Evolutionary conservation across 441 rosid genomes (phyloP).

Genomic region (Breynia disticha): DNA sequence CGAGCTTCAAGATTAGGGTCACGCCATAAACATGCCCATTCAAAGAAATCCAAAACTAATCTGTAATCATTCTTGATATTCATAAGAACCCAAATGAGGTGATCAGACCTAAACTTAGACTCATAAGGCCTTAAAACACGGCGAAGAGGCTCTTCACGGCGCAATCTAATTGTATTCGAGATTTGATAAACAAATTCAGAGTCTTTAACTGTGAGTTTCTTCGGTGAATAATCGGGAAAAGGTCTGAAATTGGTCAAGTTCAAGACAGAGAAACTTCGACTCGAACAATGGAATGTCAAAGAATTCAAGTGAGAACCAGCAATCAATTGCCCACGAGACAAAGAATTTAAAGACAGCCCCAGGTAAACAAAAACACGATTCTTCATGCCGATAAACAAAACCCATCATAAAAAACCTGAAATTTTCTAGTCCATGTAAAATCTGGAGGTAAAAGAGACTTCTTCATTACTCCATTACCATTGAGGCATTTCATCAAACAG

Average conservation of each 20-base stretch:
- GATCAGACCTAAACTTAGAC: slow-evolving; percentile 59
- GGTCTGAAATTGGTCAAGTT: slow-evolving; percentile 39
- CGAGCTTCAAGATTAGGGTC: slow-evolving; percentile 63
- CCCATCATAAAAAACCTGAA: slow-evolving; percentile 31
- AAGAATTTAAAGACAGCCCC: slow-evolving; percentile 21
- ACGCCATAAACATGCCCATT: slow-evolving; percentile 63
- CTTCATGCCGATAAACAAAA: slow-evolving; percentile 37
- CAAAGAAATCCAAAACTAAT: slow-evolving; percentile 65
- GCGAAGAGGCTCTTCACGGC: slow-evolving; percentile 47
- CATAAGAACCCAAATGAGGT: slow-evolving; percentile 83
- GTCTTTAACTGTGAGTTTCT: slow-evolving; percentile 57
- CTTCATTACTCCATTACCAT: slow-evolving; percentile 33
- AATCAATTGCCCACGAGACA: slow-evolving; percentile 12
- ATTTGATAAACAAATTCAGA: slow-evolving; percentile 63
- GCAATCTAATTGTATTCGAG: slow-evolving; percentile 52
- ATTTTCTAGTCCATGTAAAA: slow-evolving; percentile 22
- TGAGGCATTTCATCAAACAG: slow-evolving; percentile 2
- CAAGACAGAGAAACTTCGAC: slow-evolving; percentile 22
- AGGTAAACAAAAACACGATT: slow-evolving; percentile 25
- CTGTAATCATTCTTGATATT: slow-evolving; percentile 56
- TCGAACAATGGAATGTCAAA: slow-evolving; percentile 18
- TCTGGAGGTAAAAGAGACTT: slow-evolving; percentile 16
- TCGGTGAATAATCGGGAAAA: slow-evolving; percentile 77
- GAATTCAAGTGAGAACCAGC: slow-evolving; percentile 9
- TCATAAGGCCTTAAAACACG: slow-evolving; percentile 58